These are phyloP conservation scores for Dendrostoma leiphaemia DNA, from an alignment of 2,329 filamentous ascomycete species.

Conservation along the genomic window DNA sequence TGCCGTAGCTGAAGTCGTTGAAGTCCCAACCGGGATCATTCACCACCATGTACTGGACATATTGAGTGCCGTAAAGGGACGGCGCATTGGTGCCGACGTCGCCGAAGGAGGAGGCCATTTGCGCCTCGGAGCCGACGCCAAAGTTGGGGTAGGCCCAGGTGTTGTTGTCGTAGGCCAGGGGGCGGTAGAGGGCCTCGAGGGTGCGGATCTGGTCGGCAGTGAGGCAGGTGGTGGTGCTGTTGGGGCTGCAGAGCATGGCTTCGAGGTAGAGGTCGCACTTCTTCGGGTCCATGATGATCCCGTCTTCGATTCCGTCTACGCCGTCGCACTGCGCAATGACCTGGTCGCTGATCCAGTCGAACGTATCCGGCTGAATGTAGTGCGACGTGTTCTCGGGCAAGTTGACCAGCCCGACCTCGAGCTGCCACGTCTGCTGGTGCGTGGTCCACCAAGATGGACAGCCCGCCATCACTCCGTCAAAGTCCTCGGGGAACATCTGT, in stretches of 20 bases:
- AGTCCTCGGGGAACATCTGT: conserved; percentile 52
- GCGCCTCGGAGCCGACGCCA: conserved; percentile 43
- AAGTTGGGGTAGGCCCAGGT: conserved; percentile 47
- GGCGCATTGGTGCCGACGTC: conserved; percentile 24
- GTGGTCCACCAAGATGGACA: conserved; percentile 37
- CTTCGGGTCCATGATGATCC: conserved; percentile 17
- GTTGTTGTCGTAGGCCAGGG: conserved; percentile 34
- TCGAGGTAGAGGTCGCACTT: conserved; percentile 16
- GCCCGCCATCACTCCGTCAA: conserved; percentile 55
- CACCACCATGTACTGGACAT: conserved; percentile 19
- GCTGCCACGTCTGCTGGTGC: conserved; percentile 33
- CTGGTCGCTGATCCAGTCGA: conserved; percentile 36
- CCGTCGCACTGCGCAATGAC: conserved; percentile 30
- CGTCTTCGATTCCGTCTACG: conserved; percentile 17
- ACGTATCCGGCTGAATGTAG: conserved; percentile 31
- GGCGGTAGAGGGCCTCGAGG: conserved; percentile 9
- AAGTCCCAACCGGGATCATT: conserved; percentile 35
- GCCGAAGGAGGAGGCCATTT: conserved; percentile 34
- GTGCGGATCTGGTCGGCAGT: conserved; percentile 13
- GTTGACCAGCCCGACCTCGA: conserved; percentile 45
- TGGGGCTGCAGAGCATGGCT: conserved; percentile 12
- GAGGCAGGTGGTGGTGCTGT: conserved; percentile 24
- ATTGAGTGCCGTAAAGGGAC: conserved; percentile 18
- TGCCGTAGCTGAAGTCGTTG: conserved; percentile 30
- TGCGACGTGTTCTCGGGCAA: conserved; percentile 38